A percentile compares a stretch with the other conserved stretches of the same genome.
phyloP scores from a whole-genome alignment of 2,329 filamentous ascomycete genomes.

The Fusarium sp. region DNA sequence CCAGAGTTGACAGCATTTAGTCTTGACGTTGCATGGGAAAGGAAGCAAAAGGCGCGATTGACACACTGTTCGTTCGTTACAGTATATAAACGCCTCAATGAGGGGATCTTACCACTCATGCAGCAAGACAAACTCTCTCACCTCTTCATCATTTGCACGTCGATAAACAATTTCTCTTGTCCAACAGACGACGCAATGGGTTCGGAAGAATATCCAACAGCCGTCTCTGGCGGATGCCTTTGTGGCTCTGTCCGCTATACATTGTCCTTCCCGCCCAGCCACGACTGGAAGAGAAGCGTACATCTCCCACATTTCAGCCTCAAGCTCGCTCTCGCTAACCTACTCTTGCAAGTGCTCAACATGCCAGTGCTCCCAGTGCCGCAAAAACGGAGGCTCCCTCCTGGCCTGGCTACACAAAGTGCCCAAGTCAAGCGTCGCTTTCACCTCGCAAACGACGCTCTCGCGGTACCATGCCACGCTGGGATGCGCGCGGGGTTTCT shows the following conservation, averaged over 20 bases:
- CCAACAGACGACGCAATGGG: slow-evolving; percentile 24
- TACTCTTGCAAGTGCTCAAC: slow-evolving; percentile 50
- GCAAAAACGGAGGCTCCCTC: slow-evolving; percentile 60
- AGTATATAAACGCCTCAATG: slow-evolving; percentile 23
- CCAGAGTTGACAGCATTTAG: slow-evolving; percentile 5
- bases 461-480: slow-evolving; percentile 54
- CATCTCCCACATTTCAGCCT: slow-evolving; percentile 4
- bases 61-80: slow-evolving; percentile 28
- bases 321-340: background rate
- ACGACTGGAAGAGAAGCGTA: slow-evolving; percentile 54
- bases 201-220: slow-evolving; percentile 44
- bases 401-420: slow-evolving; percentile 54
- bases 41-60: slow-evolving; percentile 44
- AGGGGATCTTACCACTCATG: slow-evolving; percentile 7
- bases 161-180: background rate
- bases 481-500: slow-evolving; percentile 57
- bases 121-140: slow-evolving; percentile 10
- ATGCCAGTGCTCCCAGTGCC: slow-evolving; percentile 66
- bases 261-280: slow-evolving; percentile 55
- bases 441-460: slow-evolving; percentile 47
- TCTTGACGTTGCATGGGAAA: background rate
- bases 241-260: slow-evolving; percentile 60
- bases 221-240: slow-evolving; percentile 61
- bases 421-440: slow-evolving; percentile 49
- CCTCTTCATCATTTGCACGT: background rate